Percentiles rank a stretch among this genome's conserved stretches.
These are phyloP conservation scores for Naegleria lovaniensis DNA, from an alignment of 208 protist species.

Conservation along the genomic window DNA sequence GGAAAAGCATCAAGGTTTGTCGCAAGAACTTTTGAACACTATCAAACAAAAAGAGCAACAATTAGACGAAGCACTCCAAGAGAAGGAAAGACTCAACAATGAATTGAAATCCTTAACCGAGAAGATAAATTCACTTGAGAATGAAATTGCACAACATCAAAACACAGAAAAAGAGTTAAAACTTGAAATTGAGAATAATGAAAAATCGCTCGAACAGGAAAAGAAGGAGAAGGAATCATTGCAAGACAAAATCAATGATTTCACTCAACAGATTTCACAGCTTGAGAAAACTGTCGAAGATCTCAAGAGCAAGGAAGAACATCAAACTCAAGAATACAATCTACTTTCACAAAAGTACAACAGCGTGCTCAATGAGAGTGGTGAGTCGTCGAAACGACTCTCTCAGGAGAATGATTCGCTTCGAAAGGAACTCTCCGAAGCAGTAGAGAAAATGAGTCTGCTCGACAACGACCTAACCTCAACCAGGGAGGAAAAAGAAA, in stretches of 20 bases:
- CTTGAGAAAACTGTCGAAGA: neutral
- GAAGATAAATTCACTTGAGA: neutral
- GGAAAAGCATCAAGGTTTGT: neutral
- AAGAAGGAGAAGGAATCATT: neutral
- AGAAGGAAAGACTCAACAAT: neutral
- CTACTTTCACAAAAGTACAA: neutral
- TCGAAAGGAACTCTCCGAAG: neutral
- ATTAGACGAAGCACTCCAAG: neutral
- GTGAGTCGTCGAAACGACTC: neutral
- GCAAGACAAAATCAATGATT: neutral
- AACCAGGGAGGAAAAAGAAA: neutral
- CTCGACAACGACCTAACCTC: neutral
- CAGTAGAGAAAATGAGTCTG: neutral
- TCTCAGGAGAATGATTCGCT: neutral
- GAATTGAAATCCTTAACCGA: neutral
- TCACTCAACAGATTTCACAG: neutral
- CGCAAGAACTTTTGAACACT: neutral
- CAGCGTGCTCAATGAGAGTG: neutral
- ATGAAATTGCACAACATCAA: neutral
- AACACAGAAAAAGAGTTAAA: neutral
- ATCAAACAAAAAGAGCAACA: neutral
- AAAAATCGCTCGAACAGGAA: neutral
- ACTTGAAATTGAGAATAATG: neutral
- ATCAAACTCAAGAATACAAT: neutral
- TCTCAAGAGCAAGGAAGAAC: neutral